phyloP scores from a whole-genome alignment of 768 basidiomycete genomes.

The Amanita fuliginea region DNA sequence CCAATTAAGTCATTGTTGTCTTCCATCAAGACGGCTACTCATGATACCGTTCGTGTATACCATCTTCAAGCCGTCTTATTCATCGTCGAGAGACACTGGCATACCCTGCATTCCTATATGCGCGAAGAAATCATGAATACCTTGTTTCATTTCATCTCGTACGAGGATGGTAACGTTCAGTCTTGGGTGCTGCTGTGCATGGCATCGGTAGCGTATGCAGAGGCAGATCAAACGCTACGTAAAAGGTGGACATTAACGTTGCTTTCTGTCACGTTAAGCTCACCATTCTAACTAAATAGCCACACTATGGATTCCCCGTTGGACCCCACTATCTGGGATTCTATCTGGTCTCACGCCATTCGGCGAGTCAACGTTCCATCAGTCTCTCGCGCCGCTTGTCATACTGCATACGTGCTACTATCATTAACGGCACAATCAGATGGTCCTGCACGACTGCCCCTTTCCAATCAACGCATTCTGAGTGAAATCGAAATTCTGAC shows the following conservation, averaged over 20 bases:
- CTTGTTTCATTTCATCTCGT: slow-evolving; percentile 50
- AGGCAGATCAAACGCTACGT: slow-evolving; percentile 16
- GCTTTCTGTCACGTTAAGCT: slow-evolving; percentile 5
- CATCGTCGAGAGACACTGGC: slow-evolving; percentile 74
- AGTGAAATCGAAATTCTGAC: slow-evolving; percentile 69
- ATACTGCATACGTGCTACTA: slow-evolving; percentile 45
- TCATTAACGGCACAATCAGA: slow-evolving; percentile 18
- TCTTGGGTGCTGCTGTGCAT: slow-evolving; percentile 81
- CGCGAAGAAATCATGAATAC: slow-evolving; percentile 44
- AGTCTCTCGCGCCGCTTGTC: slow-evolving; percentile 74
- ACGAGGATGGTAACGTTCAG: slow-evolving; percentile 57
- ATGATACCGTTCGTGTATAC: slow-evolving; percentile 26
- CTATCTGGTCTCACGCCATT: slow-evolving; percentile 74
- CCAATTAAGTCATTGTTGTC: slow-evolving; percentile 47
- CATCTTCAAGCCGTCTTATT: slow-evolving; percentile 77
- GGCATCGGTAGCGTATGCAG: slow-evolving; percentile 55
- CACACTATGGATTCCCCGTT: neutral
- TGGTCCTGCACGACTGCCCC: slow-evolving; percentile 16
- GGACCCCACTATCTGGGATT: slow-evolving; percentile 50
- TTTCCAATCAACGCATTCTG: slow-evolving; percentile 49
- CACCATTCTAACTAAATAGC: neutral
- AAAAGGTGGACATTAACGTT: neutral
- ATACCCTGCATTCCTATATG: slow-evolving; percentile 41
- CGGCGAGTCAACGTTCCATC: slow-evolving; percentile 58
- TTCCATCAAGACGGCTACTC: slow-evolving; percentile 27